These are phyloP conservation scores for Tribonema minus DNA, from an alignment of 108 stramenopile species.

Conservation along the genomic window DNA sequence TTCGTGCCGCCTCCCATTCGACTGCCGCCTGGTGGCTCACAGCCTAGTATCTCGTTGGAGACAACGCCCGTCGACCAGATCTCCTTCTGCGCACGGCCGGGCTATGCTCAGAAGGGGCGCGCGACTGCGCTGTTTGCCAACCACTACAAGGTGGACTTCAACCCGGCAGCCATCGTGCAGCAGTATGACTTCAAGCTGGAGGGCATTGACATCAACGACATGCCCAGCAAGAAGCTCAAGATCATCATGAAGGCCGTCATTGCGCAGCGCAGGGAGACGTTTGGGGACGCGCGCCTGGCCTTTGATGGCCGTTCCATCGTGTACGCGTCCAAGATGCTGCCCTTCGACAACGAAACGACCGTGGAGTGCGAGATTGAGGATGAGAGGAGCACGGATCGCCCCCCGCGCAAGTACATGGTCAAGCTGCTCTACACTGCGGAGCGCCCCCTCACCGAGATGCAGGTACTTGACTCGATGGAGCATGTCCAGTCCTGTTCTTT, in stretches of 20 bases:
- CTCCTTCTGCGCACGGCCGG: conserved; percentile 18
- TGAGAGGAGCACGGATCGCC: conserved; percentile 11
- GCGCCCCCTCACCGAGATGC: conserved; percentile 14
- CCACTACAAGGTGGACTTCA: conserved; percentile 35
- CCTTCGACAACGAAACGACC: conserved; percentile 3
- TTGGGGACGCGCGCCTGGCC: neutral
- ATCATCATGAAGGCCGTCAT: neutral
- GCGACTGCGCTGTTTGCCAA: conserved; percentile 19
- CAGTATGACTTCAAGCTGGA: conserved; percentile 49
- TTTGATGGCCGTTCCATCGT: conserved; percentile 19
- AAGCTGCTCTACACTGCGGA: conserved; percentile 19
- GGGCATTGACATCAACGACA: conserved; percentile 31
- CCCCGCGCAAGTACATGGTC: conserved; percentile 2
- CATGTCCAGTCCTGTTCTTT: neutral
- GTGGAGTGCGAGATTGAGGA: conserved; percentile 30
- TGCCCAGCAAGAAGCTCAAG: neutral
- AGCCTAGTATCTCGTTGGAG: too few species aligned
- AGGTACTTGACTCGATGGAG: conserved; percentile 14
- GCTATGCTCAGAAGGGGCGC: conserved; percentile 22
- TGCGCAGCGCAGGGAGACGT: neutral
- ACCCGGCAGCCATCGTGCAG: conserved; percentile 13
- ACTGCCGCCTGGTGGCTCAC: too few species aligned
- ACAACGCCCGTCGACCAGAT: conserved; percentile 38
- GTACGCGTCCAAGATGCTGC: conserved; percentile 24
- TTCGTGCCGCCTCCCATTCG: too few species aligned